Conservation (phyloP, 2,329 filamentous ascomycete species). For the Diaporthe australafricana region DNA sequence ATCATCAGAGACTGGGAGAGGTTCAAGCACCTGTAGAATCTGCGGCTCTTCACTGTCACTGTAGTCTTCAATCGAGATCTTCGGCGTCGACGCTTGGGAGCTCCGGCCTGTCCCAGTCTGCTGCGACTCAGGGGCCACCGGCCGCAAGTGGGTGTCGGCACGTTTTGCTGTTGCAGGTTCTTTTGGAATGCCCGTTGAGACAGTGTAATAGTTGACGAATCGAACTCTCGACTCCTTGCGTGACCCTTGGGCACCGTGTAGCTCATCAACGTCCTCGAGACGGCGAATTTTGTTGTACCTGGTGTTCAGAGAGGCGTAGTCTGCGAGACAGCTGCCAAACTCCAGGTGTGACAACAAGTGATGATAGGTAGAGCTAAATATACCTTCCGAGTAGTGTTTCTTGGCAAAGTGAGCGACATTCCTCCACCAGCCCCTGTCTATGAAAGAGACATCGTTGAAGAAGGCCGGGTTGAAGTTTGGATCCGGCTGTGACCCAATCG, state of each 20-base stretch:
- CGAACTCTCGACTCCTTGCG: slow-evolving; percentile 68
- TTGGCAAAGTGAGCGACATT: slow-evolving; percentile 80
- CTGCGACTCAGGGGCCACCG: slow-evolving; percentile 31
- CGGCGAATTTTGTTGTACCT: slow-evolving; percentile 78
- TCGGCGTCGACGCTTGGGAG: slow-evolving; percentile 48
- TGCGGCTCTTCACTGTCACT: slow-evolving; percentile 46
- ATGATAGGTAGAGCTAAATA: slow-evolving; percentile 76
- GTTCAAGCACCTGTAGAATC: slow-evolving; percentile 37
- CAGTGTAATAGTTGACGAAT: slow-evolving; percentile 92
- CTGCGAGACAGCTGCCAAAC: slow-evolving; percentile 84
- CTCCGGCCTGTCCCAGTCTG: slow-evolving; percentile 32
- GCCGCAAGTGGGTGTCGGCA: slow-evolving; percentile 39
- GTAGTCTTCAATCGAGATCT: slow-evolving; percentile 59
- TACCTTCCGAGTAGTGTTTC: slow-evolving; percentile 79
- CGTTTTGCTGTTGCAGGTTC: slow-evolving; percentile 40
- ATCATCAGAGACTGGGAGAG: slow-evolving; percentile 35
- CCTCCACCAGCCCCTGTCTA: slow-evolving; percentile 76
- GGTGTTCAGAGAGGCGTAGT: slow-evolving; percentile 75
- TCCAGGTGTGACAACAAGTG: slow-evolving; percentile 85
- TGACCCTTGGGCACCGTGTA: slow-evolving; percentile 45
- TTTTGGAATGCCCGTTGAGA: slow-evolving; percentile 80
- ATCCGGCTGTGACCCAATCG: slow-evolving; percentile 50
- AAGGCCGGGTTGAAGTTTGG: slow-evolving; percentile 83
- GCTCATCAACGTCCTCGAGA: slow-evolving; percentile 77
- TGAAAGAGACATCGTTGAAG: slow-evolving; percentile 77